Evolutionary conservation across 1,284 basidiomycete genomes (phyloP), one percentile per base, ranked within the genome.

Genomic region (Coniferiporia weirii): DNA sequence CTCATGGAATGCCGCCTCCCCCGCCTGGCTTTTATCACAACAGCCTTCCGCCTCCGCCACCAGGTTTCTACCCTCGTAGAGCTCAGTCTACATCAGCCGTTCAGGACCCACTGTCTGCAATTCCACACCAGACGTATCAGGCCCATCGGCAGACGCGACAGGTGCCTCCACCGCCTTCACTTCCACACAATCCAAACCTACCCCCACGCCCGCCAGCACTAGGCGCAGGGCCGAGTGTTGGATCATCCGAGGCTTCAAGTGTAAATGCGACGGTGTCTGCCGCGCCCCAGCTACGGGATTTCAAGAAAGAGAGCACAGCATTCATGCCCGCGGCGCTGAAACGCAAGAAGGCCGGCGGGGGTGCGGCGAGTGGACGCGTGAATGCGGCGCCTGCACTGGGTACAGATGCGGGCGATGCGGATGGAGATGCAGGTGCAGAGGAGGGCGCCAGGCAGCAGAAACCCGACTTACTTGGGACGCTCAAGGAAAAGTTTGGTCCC

Each of bases 221-320:
- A 0, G 44, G 62, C 64, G 7, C 46, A 40, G 44, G 45, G n/a
- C 46, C 65, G 10, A 64, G 4, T 60, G 57, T 3, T 52, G 57
- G 6, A 52, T 59, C 2, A 53, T 44, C 20, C 12, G 53, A 60
- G 0, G 58, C 66, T 13, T 57, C 65, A 5, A 65, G 73, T 36
- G 73, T 76, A 0, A 72, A 79, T 6, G 91, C 91, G 1, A 89
- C 83, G 1, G 84, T 96, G 57, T 86, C 82, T 15, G 93, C 93
- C 1, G 92, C 78, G 52, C 93, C 95, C 1, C 79, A 93, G 67
- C 72, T 98, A 49, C 87, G 94, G 20, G 91, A 98, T 70, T 78
- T 97, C 64, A 93, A 93, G 75, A 94, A 93, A 71, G 94, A 98
- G 70, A 85, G 89, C 7, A 95, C 92, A 0, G 83, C 90, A 0